Conservation (phyloP, 345 rosid genomes). For the Durio zibethinus region DNA sequence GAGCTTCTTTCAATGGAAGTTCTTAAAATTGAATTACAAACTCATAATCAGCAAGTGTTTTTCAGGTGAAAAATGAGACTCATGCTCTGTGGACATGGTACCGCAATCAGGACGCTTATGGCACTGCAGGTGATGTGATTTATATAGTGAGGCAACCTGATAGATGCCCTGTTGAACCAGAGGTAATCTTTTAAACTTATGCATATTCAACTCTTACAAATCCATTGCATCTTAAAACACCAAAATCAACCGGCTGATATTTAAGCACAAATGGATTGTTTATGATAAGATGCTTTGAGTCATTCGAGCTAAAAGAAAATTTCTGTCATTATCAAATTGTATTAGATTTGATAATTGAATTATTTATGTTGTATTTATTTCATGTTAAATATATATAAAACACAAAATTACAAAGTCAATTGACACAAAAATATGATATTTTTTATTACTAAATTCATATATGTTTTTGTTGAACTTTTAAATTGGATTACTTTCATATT, state of each 20-base stretch:
- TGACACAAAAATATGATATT: too few relatives aligned
- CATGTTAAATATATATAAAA: too few relatives aligned
- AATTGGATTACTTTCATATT: too few relatives aligned
- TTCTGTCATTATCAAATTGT: background rate
- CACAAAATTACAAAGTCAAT: too few relatives aligned
- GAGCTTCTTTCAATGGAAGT: background rate
- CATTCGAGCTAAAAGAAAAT: background rate
- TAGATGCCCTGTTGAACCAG: conserved; percentile 35
- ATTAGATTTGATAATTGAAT: too few relatives aligned
- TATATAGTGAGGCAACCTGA: conserved; percentile 74
- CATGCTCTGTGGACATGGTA: conserved; percentile 94
- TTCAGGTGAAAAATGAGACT: conserved; percentile 78
- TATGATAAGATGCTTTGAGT: background rate
- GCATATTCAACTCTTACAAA: background rate
- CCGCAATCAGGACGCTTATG: conserved; percentile 61
- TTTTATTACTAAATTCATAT: too few relatives aligned
- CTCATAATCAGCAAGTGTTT: background rate
- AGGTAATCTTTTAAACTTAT: conserved; percentile 11
- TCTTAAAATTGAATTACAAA: background rate
- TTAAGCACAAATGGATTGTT: background rate
- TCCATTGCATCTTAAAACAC: background rate
- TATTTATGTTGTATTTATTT: too few relatives aligned
- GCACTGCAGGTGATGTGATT: conserved; percentile 47
- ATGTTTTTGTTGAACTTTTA: too few relatives aligned
- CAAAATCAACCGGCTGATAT: background rate